phyloP scores from a whole-genome alignment of 2,329 filamentous ascomycete species.

The Ustulina deusta region DNA sequence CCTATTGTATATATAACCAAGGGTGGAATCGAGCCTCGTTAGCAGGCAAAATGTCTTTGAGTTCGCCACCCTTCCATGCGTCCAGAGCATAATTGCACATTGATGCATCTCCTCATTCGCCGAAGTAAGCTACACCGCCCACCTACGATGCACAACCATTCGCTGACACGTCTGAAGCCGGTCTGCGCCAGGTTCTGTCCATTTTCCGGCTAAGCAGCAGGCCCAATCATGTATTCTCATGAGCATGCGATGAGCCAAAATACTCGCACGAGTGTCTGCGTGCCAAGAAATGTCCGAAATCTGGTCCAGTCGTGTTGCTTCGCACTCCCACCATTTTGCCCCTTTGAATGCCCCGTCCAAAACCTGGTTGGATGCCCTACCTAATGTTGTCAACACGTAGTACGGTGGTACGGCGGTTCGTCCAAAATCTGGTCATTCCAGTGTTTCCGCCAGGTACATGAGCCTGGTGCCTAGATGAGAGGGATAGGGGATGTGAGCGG shows the following conservation, averaged over 20 bases:
- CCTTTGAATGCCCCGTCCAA: neutral
- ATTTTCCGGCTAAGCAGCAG: constrained; percentile 13
- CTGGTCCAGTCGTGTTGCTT: neutral
- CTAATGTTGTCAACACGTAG: neutral
- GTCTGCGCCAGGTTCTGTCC: neutral
- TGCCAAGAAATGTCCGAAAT: constrained; percentile 4
- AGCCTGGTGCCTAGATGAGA: too few species aligned
- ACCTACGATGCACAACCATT: neutral
- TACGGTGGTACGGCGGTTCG: neutral
- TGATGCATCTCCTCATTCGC: constrained; percentile 17
- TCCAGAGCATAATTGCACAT: constrained; percentile 21
- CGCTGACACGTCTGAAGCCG: neutral
- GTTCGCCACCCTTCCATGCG: too few species aligned
- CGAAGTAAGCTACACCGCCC: neutral
- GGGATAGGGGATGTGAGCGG: too few species aligned
- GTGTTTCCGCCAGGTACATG: too few species aligned
- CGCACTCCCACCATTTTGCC: too few species aligned
- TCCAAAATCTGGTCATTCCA: constrained; percentile 12
- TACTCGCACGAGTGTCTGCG: neutral
- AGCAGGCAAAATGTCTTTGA: constrained; percentile 18
- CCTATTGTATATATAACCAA: too few species aligned
- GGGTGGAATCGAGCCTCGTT: too few species aligned
- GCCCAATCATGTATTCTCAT: neutral
- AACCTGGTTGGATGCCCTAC: neutral
- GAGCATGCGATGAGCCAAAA: too few species aligned